Evolutionary conservation across 768 basidiomycete species (phyloP).

Genomic region (Trametes punicea): DNA sequence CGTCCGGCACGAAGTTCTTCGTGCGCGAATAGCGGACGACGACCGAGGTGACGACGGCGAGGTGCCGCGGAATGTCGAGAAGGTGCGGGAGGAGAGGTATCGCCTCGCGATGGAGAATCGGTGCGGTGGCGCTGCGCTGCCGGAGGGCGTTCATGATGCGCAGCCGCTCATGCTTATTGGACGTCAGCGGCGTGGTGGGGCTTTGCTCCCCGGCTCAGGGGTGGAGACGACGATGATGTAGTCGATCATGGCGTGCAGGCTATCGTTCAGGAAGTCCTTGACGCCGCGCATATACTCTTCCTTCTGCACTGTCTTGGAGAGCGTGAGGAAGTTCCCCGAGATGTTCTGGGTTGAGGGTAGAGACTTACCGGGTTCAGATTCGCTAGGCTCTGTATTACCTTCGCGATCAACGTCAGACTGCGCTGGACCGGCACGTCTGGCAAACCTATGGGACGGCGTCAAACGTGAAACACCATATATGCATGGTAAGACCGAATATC

Average conservation of each 20-base stretch:
- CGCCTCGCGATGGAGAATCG: slow-evolving; percentile 61
- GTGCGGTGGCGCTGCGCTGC: slow-evolving; percentile 53
- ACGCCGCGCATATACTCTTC: slow-evolving; percentile 82
- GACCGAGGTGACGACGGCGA: slow-evolving; percentile 72
- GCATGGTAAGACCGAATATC: slow-evolving; percentile 5
- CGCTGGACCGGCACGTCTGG: slow-evolving; percentile 67
- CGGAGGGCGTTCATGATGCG: slow-evolving; percentile 48
- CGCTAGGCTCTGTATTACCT: slow-evolving; percentile 86
- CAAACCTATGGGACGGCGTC: slow-evolving; percentile 46
- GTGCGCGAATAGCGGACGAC: slow-evolving; percentile 62
- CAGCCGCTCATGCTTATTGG: slow-evolving; percentile 44
- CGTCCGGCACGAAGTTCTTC: slow-evolving; percentile 26
- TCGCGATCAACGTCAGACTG: slow-evolving; percentile 80
- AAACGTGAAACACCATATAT: neutral
- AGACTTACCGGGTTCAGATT: slow-evolving; percentile 70
- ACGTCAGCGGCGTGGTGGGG: slow-evolving; percentile 22
- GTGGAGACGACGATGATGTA: slow-evolving; percentile 75
- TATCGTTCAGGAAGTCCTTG: slow-evolving; percentile 67
- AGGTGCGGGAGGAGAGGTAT: slow-evolving; percentile 71
- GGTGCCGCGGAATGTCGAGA: slow-evolving; percentile 74
- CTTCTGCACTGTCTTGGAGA: slow-evolving; percentile 55
- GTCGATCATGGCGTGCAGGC: slow-evolving; percentile 68
- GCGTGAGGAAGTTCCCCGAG: neutral
- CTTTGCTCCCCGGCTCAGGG: slow-evolving; percentile 30
- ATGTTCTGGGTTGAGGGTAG: neutral